phyloP scores from a whole-genome alignment of 805 yeast species.

The Candida gorgasii region DNA sequence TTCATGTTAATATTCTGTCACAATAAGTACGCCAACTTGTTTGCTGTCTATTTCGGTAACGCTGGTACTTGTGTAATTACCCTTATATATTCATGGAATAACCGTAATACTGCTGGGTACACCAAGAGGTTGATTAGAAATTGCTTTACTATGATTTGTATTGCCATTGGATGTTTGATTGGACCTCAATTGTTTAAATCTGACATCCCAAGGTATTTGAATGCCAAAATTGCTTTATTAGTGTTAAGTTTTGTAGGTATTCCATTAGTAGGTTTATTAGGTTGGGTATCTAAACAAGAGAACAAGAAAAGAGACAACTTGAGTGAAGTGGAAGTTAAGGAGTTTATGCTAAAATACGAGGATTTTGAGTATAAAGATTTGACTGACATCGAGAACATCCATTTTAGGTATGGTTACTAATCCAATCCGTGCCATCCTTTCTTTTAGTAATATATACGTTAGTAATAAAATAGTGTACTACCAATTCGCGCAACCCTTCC shows the following conservation, averaged over 20 bases:
- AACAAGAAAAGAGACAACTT: slow-evolving; percentile 50
- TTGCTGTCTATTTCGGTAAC: slow-evolving; percentile 52
- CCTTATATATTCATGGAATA: slow-evolving; percentile 60
- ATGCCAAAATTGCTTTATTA: slow-evolving; percentile 59
- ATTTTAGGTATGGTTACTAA: slow-evolving; percentile 55
- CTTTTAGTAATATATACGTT: not conserved
- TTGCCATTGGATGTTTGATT: slow-evolving; percentile 64
- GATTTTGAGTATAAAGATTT: slow-evolving; percentile 51
- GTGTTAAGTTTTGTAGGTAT: slow-evolving; percentile 49
- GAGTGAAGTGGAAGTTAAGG: slow-evolving; percentile 17
- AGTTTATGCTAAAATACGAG: slow-evolving; percentile 2
- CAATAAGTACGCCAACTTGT: slow-evolving; percentile 45
- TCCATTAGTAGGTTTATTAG: slow-evolving; percentile 44
- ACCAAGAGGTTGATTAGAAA: slow-evolving; percentile 69
- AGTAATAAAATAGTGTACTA: not conserved
- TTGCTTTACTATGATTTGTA: slow-evolving; percentile 61
- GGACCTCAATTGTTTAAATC: slow-evolving; percentile 70
- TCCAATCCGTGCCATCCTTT: too few relatives aligned
- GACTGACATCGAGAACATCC: slow-evolving; percentile 59
- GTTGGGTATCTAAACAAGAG: slow-evolving; percentile 47
- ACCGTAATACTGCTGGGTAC: slow-evolving; percentile 68
- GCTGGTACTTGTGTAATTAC: slow-evolving; percentile 60
- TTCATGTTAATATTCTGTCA: slow-evolving; percentile 43
- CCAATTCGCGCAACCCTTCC: too few relatives aligned
- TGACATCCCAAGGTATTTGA: slow-evolving; percentile 52